A percentile compares a stretch with the other conserved stretches of the same genome.
Evolutionary conservation across 225 moss, liverwort and hornwort genomes (phyloP).

Genomic region (Sphagnum contortum): DNA sequence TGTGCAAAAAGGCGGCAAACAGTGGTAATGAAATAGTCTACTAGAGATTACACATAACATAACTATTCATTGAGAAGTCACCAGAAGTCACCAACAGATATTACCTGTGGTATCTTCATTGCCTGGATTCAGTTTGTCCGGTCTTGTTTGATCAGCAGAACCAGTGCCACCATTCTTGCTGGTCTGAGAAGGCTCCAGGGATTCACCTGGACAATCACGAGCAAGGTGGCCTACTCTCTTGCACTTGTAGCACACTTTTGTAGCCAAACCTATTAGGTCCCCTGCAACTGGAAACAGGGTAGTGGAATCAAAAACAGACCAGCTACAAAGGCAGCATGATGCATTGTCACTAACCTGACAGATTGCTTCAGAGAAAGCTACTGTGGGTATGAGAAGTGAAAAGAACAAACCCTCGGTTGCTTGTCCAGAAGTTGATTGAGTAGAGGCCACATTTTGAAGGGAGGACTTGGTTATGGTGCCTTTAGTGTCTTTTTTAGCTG

Average conservation of each 20-base stretch:
- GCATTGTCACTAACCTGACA: background rate
- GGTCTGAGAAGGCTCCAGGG: slow-evolving; percentile 11
- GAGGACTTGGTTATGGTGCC: slow-evolving; percentile 11
- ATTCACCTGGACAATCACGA: slow-evolving; percentile 56
- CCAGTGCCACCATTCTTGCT: slow-evolving; percentile 11
- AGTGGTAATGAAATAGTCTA: too few relatives aligned
- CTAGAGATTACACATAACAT: too few relatives aligned
- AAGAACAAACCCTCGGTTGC: slow-evolving; percentile 15
- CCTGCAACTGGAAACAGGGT: slow-evolving; percentile 10
- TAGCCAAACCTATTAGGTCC: slow-evolving; percentile 18
- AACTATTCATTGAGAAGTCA: too few relatives aligned
- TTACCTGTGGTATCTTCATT: too few relatives aligned
- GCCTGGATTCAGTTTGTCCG: too few relatives aligned
- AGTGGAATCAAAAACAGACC: background rate
- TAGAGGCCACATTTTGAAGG: slow-evolving; percentile 7
- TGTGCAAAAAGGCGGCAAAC: too few relatives aligned
- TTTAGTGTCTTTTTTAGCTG: slow-evolving; percentile 27
- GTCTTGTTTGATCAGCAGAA: background rate
- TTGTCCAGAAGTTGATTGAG: slow-evolving; percentile 5
- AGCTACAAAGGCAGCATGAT: background rate
- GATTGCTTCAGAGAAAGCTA: background rate
- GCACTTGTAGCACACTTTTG: slow-evolving; percentile 88
- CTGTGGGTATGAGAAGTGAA: background rate
- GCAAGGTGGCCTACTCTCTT: slow-evolving; percentile 75
- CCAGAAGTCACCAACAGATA: too few relatives aligned